phyloP scores from a whole-genome alignment of 2,329 filamentous ascomycete species.

The Chalaropsis thielavioides region DNA sequence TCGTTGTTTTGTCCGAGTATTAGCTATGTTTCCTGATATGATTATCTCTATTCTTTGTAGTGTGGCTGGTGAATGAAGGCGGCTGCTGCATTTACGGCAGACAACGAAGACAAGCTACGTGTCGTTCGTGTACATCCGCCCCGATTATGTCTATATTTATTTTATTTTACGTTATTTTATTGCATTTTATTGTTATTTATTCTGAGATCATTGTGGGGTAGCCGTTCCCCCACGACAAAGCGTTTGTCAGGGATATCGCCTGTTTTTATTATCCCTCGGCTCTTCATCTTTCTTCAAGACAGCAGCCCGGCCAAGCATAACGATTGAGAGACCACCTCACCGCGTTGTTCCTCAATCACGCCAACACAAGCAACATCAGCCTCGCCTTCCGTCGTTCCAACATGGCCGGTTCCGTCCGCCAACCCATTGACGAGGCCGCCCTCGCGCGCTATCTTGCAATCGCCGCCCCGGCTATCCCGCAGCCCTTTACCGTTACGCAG shows the following conservation, averaged over 20 bases:
- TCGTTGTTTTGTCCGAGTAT: not conserved
- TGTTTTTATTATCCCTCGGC: not conserved
- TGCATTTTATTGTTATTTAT: too few species aligned
- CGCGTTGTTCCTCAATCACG: too few species aligned
- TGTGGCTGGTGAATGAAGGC: not conserved
- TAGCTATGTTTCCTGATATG: not conserved
- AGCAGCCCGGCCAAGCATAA: too few species aligned
- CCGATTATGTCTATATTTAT: too few species aligned
- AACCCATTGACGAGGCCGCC: constrained; percentile 71
- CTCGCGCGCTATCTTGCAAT: constrained; percentile 58
- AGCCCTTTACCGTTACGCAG: constrained; percentile 30
- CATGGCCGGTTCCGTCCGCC: constrained; percentile 79
- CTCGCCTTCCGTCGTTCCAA: not conserved
- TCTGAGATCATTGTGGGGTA: not conserved
- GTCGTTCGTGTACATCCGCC: too few species aligned
- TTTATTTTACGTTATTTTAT: too few species aligned
- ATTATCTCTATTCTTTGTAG: not conserved
- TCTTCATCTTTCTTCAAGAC: not conserved
- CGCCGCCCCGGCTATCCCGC: not conserved
- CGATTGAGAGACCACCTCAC: not conserved
- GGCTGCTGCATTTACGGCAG: not conserved
- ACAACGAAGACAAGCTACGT: too few species aligned
- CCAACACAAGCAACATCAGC: too few species aligned
- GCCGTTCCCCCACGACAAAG: not conserved
- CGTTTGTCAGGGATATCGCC: not conserved